Base-by-base conservation (phyloP, 139 green algal species). In the Dunaliella primolecta region DNA sequence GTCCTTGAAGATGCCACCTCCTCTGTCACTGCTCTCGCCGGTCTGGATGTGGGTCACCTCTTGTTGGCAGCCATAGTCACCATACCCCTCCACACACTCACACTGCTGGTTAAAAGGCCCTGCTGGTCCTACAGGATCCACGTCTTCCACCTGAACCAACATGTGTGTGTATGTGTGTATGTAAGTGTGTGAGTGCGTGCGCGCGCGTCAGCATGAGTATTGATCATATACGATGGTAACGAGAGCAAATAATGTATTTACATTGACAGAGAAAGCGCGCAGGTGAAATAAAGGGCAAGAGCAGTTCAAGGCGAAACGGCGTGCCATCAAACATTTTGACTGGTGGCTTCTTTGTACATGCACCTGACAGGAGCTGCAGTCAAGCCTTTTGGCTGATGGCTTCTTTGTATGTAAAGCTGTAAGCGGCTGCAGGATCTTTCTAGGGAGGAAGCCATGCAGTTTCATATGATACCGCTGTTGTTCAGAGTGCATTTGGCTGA, bases 51-150 rank as follows among this genome's bases (percentile, higher is more conserved):
- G 1, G 21, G 33, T 38, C 38, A 74, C 78, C 1, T 29, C 24
- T 37, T 74, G 35, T 2, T 81, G 11, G 35, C 77, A 81, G 34
- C 77, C 77, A 31, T 81, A 81, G 77, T 81, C 38, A 25, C 77
- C 77, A 32, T 2, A 70, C 7, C 77, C 77, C 15, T 81, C 77
- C 1, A 36, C 3, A 25, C 77, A 81, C 34, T 27, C 15, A 36
- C 77, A 81, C 3, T 35, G 27, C 71, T 31, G 71, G 71, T 32
- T 77, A 32, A 21, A 7, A 35, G 11, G 11, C 3, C 29, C 71
- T 2, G 2, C 3, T 3, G 71, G 11, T 7, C 27, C 21, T 15
- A 21, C 71, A 7, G 7, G 46, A 7, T 64, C 7, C 46, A 64
- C 46, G 15, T 15, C 71, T 77, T 31, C 71, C 20, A 32, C 71